Evolutionary conservation across 2,329 filamentous ascomycete species (phyloP).

Genomic region (Pseudocercospora pini-densiflorae): DNA sequence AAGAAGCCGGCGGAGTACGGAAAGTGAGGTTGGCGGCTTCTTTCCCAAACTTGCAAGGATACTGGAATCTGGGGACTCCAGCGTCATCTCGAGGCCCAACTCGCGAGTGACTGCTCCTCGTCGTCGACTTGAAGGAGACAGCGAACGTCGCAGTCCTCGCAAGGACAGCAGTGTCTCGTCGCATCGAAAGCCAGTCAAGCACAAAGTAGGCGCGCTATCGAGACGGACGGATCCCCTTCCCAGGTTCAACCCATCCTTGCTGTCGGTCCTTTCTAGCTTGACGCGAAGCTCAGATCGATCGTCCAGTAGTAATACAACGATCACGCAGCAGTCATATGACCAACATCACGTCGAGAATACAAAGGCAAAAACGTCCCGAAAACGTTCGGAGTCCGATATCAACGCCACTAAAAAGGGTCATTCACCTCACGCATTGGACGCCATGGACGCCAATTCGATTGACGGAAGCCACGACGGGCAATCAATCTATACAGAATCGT

Average conservation of each 20-base stretch:
- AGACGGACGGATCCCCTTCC: slow-evolving; percentile 36
- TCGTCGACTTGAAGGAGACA: slow-evolving; percentile 22
- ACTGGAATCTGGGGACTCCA: slow-evolving; percentile 43
- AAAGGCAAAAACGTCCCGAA: slow-evolving; percentile 17
- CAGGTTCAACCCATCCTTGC: slow-evolving; percentile 46
- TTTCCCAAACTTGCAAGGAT: slow-evolving; percentile 48
- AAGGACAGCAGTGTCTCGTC: slow-evolving; percentile 25
- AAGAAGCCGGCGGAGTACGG: slow-evolving; percentile 23
- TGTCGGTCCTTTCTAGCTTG: slow-evolving; percentile 48
- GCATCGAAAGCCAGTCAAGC: slow-evolving; percentile 37
- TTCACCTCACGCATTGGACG: slow-evolving; percentile 36
- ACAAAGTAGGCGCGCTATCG: slow-evolving; percentile 40
- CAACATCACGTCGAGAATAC: slow-evolving; percentile 28
- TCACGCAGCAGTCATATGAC: slow-evolving; percentile 50
- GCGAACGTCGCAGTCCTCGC: slow-evolving; percentile 20
- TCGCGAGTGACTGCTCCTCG: slow-evolving; percentile 25
- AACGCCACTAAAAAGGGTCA: slow-evolving; percentile 22
- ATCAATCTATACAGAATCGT: slow-evolving; percentile 31
- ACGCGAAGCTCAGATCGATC: slow-evolving; percentile 48
- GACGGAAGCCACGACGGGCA: slow-evolving; percentile 29
- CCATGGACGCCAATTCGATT: slow-evolving; percentile 30
- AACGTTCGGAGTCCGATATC: slow-evolving; percentile 20
- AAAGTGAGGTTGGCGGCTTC: slow-evolving; percentile 37
- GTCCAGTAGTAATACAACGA: slow-evolving; percentile 52
- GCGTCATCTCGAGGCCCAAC: slow-evolving; percentile 21